Evolutionary conservation across 352 stramenopile genomes (phyloP), one percentile per base, ranked within the genome.

Genomic region (Globisporangium solare): DNA sequence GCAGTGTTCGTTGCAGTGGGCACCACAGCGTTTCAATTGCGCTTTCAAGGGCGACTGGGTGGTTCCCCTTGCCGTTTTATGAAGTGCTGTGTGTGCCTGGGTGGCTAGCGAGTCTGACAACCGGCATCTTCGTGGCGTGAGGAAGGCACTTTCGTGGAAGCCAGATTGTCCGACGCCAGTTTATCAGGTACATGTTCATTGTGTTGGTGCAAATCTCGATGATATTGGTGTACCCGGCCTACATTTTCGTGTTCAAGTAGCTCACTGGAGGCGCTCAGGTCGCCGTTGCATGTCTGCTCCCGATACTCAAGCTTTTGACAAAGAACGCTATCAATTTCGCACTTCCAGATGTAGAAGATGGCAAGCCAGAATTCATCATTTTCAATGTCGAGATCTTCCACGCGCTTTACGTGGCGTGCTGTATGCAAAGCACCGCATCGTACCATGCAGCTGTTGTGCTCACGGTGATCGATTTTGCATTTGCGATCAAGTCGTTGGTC

Each of bases 301-400:
- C 63, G 0, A 18, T 61, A 6, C 63, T 77, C 5, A 77, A 77
- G 39, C 39, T 73, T 8, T 13, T 45, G 2, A 12, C 22, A 11
- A 56, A 47, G 50, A 47, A 20, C 8, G 50, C 43, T 7, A 27
- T 48, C 14, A 27, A 39, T 12, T 20, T 13, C 6, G 13, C 48
- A 21, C 18, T 48, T 8, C 51, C n/a, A 13, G 20, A 56, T 18
- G 14, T 48, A 17, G 62, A 70, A 35, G 65, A 76, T 24, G 42
- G 60, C 13, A 72, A 74, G 21, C 70, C 74, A 1, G 70, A 85
- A 52, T 60, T 59, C 0, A 66, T 85, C 6, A 73, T 80, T n/a
- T 82, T 85, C 53, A 80, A 78, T 18, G 64, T 80, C 3, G 69
- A 84, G 35, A 61, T 81, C 40, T 84, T 78, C 47, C 69, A 81